Conservation (phyloP, 345 rosid genomes). For the Boechera retrofracta region DNA sequence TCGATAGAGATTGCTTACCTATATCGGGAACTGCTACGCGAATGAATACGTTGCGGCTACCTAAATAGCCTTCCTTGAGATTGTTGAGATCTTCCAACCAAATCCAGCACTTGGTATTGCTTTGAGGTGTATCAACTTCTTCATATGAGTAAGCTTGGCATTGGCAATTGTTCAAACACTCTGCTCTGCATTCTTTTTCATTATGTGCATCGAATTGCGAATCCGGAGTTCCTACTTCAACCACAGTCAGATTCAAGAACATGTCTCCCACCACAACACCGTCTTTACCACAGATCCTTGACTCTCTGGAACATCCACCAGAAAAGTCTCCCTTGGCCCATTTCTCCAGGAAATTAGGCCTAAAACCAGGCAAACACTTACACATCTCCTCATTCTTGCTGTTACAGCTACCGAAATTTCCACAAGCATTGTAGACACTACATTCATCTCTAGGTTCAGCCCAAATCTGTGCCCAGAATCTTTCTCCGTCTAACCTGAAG, state of each 20-base stretch:
- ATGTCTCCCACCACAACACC: slow-evolving; percentile 41
- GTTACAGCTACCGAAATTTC: slow-evolving; percentile 58
- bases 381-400: slow-evolving; percentile 47
- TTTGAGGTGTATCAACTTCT: slow-evolving; percentile 24
- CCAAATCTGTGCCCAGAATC: slow-evolving; percentile 49
- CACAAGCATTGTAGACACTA: slow-evolving; percentile 53
- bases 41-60: slow-evolving; percentile 49
- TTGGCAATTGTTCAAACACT: slow-evolving; percentile 60
- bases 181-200: slow-evolving; percentile 52
- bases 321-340: slow-evolving; percentile 50
- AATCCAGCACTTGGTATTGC: slow-evolving; percentile 55
- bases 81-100: slow-evolving; percentile 62
- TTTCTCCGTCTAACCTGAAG: slow-evolving; percentile 42
- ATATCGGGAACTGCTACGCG: slow-evolving; percentile 53
- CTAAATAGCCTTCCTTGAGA: slow-evolving; percentile 54
- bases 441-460: slow-evolving; percentile 55
- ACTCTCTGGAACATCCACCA: slow-evolving; percentile 54
- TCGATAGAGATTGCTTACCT: slow-evolving; percentile 47
- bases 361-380: slow-evolving; percentile 60
- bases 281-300: slow-evolving; percentile 49
- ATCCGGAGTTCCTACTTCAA: slow-evolving; percentile 65
- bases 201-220: slow-evolving; percentile 42
- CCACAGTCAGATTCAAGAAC: slow-evolving; percentile 56
- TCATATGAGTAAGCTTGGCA: slow-evolving; percentile 73
- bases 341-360: slow-evolving; percentile 45